phyloP scores from a whole-genome alignment of 495 filamentous ascomycete species.

The Trichoderma orchidacearum region DNA sequence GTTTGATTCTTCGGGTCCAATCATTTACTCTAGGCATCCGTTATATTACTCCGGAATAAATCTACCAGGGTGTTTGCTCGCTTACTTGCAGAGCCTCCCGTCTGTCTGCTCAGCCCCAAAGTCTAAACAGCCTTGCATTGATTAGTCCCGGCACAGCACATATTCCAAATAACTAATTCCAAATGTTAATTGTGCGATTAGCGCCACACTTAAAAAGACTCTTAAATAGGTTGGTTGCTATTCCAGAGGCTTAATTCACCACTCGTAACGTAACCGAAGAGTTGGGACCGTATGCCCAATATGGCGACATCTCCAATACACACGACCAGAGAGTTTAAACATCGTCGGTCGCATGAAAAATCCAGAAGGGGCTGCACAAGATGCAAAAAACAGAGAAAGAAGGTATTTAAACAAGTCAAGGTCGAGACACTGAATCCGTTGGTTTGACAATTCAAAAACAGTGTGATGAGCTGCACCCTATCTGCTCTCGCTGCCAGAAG shows the following conservation, averaged over 20 bases:
- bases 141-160: too few relatives aligned
- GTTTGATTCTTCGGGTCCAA: too few relatives aligned
- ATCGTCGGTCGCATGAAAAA: constrained; percentile 13
- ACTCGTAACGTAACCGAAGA: neutral
- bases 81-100: neutral
- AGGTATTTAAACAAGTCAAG: constrained; percentile 7
- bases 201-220: neutral
- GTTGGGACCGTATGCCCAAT: neutral
- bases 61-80: neutral
- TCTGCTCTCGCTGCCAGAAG: constrained; percentile 13
- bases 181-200: neutral
- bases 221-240: neutral
- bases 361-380: constrained; percentile 14
- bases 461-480: constrained; percentile 14
- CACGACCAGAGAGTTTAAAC: constrained; percentile 4
- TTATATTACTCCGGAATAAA: neutral
- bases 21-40: too few relatives aligned
- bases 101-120: constrained; percentile 2
- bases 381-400: constrained; percentile 16
- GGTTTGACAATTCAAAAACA: constrained; percentile 3
- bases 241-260: too few relatives aligned
- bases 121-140: neutral
- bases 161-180: neutral
- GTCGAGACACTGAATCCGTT: neutral
- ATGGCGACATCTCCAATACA: neutral